Base-by-base conservation (phyloP, 352 stramenopile genomes). In the Globisporangium nagaii region DNA sequence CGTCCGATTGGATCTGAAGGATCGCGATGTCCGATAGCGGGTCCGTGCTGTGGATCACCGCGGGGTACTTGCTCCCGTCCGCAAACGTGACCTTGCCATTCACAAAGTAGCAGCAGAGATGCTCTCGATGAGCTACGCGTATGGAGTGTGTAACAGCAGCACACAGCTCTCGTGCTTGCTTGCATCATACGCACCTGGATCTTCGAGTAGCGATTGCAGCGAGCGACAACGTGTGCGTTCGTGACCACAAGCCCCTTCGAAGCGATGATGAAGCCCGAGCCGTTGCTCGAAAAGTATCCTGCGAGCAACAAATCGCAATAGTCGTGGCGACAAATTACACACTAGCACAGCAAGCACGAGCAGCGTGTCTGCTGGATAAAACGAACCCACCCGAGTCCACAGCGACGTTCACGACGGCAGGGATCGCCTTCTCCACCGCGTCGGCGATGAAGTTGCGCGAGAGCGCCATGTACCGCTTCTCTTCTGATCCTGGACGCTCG, bases 221-320 rank as follows among this genome's bases (percentile, higher is more conserved):
- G 71, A 24, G 82, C 82, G 20, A 97, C 76, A 4, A 98, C 92
- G 53, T 98, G 92, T 1, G 89, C 89, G 52, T 98, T 98, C 27
- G 92, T 98, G 37, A 97, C 86, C 22, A 98, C 82, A 20, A 96
- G 65, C 4, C 91, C 92, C 41, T 93, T 79, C 10, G 64, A 61
- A 8, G 75, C 73, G 19, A 98, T 93, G 53, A 98, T 90, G 45
- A 98, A 98, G n/a, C 92, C 92, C 30, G 83, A 96, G 3, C 91
- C 91, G 60, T 91, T 90, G 53, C 75, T 90, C n/a, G 66, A 73
- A 36, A 80, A 62, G 37, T 88, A 87, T 9, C 79, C 77, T 86
- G 11, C 24, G 22, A n/a, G 35, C 35, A 42, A 7, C 7, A 19
- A 24, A n/a, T n/a, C n/a, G n/a, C 9, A 13, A 8, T 11, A 17